Conservation (phyloP, 208 protist genomes). For the Sergeia podlipaevii region DNA sequence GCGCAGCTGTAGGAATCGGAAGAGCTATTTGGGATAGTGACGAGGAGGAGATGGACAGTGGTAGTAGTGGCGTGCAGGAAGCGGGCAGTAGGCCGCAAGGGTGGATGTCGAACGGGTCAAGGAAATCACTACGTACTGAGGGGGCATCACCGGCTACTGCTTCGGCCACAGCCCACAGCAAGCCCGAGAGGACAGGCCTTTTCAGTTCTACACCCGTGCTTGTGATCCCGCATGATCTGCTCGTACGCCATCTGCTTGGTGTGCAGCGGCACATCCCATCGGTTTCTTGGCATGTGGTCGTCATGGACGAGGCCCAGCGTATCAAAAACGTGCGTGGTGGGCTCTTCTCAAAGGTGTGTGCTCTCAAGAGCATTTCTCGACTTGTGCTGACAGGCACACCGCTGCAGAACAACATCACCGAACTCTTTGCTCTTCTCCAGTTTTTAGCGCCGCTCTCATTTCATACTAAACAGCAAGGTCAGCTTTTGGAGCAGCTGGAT, state of each 20-base stretch:
- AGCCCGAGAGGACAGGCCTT: conserved; percentile 9
- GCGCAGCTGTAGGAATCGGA: neutral
- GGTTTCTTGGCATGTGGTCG: conserved; percentile 70
- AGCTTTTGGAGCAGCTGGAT: conserved; percentile 39
- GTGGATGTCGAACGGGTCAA: no score
- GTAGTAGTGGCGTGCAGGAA: no score
- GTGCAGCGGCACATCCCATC: conserved; percentile 24
- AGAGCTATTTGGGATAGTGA: no score
- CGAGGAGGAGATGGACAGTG: no score
- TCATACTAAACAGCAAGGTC: conserved; percentile 8
- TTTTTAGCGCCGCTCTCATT: conserved; percentile 88
- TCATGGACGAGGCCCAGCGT: conserved; percentile 94
- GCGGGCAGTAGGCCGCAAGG: no score
- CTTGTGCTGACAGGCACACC: conserved; percentile 86
- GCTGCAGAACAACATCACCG: conserved; percentile 93
- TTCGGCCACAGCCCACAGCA: no score
- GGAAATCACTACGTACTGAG: no score
- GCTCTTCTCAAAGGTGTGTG: conserved; percentile 31
- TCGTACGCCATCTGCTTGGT: conserved; percentile 16
- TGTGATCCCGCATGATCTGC: conserved; percentile 42
- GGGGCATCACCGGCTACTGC: no score
- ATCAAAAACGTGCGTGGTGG: conserved; percentile 60
- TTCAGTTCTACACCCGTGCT: conserved; percentile 28
- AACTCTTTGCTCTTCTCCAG: conserved; percentile 90
- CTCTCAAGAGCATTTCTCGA: conserved; percentile 23